Percentiles rank a stretch among this genome's conserved stretches.
Evolutionary conservation across 2,329 filamentous ascomycete species (phyloP).

Genomic region (Alternaria brassicicola): DNA sequence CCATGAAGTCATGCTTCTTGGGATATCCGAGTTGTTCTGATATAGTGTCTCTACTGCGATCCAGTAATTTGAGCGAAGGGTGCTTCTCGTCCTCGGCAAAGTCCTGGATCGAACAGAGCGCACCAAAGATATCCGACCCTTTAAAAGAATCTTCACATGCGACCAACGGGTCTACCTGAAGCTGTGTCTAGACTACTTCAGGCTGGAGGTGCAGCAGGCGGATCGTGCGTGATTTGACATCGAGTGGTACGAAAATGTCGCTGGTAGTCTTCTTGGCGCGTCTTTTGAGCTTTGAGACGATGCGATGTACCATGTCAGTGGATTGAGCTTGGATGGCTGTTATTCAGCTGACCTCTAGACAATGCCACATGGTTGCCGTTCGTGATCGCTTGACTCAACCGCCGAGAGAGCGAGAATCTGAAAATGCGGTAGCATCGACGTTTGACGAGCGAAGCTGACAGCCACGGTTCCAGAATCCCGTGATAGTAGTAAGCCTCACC

Average conservation of each 20-base stretch:
- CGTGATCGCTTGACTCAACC: not conserved
- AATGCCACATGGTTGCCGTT: not conserved
- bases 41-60: constrained; percentile 5
- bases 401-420: not conserved
- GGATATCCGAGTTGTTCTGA: constrained; percentile 1
- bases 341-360: not conserved
- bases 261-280: not conserved
- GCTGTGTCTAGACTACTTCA: too few relatives aligned
- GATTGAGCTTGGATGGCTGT: not conserved
- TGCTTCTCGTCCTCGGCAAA: constrained; percentile 15
- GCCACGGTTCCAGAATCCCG: not conserved
- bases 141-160: not conserved
- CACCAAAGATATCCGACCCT: constrained; percentile 24
- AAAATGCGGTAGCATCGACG: not conserved
- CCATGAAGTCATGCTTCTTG: constrained; percentile 8
- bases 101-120: constrained; percentile 25
- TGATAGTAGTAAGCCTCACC: not conserved
- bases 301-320: constrained; percentile 2
- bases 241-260: not conserved
- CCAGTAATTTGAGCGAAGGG: constrained; percentile 6
- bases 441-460: not conserved
- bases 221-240: constrained; percentile 3
- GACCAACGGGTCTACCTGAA: not conserved
- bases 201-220: constrained; percentile 16
- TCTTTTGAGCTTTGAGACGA: constrained; percentile 2